phyloP scores from a whole-genome alignment of 352 stramenopile genomes.

The Globisporangium alternatum region DNA sequence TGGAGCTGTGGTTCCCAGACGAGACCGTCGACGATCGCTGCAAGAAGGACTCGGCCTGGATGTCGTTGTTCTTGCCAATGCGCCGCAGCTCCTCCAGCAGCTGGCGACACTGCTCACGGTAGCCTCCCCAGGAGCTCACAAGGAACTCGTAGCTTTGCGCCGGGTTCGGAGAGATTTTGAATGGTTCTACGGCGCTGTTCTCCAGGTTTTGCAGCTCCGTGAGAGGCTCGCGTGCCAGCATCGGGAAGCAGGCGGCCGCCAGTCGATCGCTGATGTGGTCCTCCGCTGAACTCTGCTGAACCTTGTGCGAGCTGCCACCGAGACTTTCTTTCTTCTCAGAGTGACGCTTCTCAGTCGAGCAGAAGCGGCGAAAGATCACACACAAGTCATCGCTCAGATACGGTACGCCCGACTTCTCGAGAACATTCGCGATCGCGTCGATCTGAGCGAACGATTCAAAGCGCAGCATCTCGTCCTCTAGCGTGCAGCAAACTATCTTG shows the following conservation, averaged over 20 bases:
- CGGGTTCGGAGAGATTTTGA: slow-evolving; percentile 34
- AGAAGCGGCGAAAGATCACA: slow-evolving; percentile 57
- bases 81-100: slow-evolving; percentile 61
- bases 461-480: slow-evolving; percentile 52
- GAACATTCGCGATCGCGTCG: slow-evolving; percentile 43
- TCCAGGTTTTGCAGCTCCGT: slow-evolving; percentile 40
- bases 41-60: slow-evolving; percentile 46
- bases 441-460: slow-evolving; percentile 54
- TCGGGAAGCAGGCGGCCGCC: slow-evolving; percentile 53
- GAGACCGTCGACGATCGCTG: slow-evolving; percentile 14
- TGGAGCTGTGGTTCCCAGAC: slow-evolving; percentile 4
- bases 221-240: slow-evolving; percentile 48
- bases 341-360: slow-evolving; percentile 39
- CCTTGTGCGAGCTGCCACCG: not conserved
- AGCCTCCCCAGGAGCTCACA: slow-evolving; percentile 51
- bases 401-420: slow-evolving; percentile 43
- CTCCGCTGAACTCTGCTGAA: not conserved
- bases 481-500: slow-evolving; percentile 48
- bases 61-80: slow-evolving; percentile 61
- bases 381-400: slow-evolving; percentile 64
- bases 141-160: slow-evolving; percentile 57
- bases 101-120: slow-evolving; percentile 36
- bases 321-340: slow-evolving; percentile 3
- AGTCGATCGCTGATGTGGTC: slow-evolving; percentile 64
- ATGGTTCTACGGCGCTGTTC: slow-evolving; percentile 27